These are phyloP conservation scores for Macrotyloma uniflorum DNA, from an alignment of 306 rosid genomes.

Conservation along the genomic window DNA sequence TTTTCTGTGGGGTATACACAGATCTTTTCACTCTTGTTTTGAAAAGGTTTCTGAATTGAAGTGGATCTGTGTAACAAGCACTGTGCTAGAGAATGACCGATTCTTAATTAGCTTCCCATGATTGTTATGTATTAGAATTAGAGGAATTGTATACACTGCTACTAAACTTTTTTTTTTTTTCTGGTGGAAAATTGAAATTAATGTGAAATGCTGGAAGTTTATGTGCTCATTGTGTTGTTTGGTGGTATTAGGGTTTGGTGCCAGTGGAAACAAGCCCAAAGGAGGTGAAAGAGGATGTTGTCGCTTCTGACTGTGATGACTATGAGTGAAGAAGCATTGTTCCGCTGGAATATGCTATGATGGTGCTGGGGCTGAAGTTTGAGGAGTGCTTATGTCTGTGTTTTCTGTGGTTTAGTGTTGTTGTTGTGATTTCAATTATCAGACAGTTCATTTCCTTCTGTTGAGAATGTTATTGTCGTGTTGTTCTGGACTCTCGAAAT, in stretches of 20 bases:
- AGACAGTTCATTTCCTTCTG: conserved; percentile 7
- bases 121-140: not conserved
- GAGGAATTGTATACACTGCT: not conserved
- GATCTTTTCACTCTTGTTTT: not conserved
- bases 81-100: not conserved
- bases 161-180: not conserved
- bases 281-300: conserved; percentile 5
- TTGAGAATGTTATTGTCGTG: conserved; percentile 8
- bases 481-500: not conserved
- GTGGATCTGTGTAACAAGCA: conserved; percentile 10
- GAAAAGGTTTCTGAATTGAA: conserved; percentile 3
- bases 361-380: not conserved
- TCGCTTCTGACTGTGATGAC: conserved; percentile 10
- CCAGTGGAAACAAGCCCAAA: conserved; percentile 11
- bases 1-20: not conserved
- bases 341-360: not conserved
- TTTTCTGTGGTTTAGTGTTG: not conserved
- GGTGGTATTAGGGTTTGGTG: conserved; percentile 40
- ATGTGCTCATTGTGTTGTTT: not conserved
- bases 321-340: conserved; percentile 19
- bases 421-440: not conserved
- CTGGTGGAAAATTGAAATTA: not conserved
- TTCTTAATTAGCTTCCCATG: not conserved
- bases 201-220: not conserved
- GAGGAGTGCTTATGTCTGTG: not conserved